These are phyloP conservation scores for Psilocybe azurescens DNA, from an alignment of 768 basidiomycete genomes.

Conservation along the genomic window DNA sequence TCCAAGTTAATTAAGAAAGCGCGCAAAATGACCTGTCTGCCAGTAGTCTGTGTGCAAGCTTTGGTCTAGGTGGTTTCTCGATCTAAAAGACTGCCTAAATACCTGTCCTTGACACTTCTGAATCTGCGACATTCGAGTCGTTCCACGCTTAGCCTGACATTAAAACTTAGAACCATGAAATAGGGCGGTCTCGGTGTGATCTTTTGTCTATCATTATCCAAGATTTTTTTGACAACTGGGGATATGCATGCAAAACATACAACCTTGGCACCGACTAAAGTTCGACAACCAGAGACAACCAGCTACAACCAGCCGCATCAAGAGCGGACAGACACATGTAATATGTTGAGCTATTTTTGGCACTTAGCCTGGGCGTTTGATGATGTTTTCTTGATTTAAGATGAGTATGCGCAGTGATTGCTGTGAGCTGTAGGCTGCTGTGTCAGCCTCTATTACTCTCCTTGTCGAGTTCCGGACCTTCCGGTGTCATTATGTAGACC, in stretches of 20 bases:
- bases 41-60: background rate
- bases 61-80: background rate
- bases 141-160: background rate
- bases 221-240: conserved; percentile 13
- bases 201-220: conserved; percentile 11
- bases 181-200: conserved; percentile 7
- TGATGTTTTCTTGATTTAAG: conserved; percentile 1
- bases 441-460: background rate
- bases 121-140: background rate
- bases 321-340: conserved; percentile 23
- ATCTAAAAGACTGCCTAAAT: background rate
- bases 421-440: background rate
- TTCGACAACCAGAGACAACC: conserved; percentile 18
- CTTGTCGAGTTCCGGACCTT: background rate
- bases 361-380: conserved; percentile 24
- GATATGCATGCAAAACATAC: conserved; percentile 9
- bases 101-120: background rate
- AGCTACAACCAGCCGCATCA: conserved; percentile 24
- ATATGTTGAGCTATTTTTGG: conserved; percentile 27
- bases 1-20: background rate
- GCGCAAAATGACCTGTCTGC: background rate
- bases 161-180: background rate
- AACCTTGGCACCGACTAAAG: conserved; percentile 28
- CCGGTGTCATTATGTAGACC: background rate
- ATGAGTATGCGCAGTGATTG: conserved; percentile 14